Evolutionary conservation across 441 rosid genomes (phyloP).

Genomic region (Euphorbia corollata): DNA sequence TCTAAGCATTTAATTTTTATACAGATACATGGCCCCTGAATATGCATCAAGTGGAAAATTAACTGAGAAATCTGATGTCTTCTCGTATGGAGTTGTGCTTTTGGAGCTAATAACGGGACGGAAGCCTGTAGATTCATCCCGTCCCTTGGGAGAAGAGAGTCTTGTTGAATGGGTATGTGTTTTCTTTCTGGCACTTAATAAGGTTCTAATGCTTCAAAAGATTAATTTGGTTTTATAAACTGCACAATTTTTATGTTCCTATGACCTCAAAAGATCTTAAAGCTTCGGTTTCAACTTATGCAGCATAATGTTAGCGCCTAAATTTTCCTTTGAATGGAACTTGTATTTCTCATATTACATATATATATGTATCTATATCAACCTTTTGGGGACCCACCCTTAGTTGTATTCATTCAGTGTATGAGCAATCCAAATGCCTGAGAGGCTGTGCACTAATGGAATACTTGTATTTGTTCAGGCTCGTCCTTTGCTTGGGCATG

Average conservation of each 20-base stretch:
- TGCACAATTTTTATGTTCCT: not conserved
- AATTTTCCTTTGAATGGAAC: no score
- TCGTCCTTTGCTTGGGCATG: slow-evolving; percentile 70
- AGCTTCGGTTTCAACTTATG: not conserved
- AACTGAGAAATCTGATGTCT: slow-evolving; percentile 90
- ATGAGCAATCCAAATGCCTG: no score
- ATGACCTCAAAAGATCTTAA: slow-evolving; percentile 9
- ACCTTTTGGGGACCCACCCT: no score
- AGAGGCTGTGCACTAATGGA: no score
- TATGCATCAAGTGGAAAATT: slow-evolving; percentile 96
- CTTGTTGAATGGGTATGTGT: slow-evolving; percentile 88
- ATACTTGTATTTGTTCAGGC: slow-evolving; percentile 41
- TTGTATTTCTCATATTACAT: no score
- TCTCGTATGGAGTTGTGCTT: slow-evolving; percentile 86
- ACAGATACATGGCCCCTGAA: slow-evolving; percentile 96
- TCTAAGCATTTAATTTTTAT: slow-evolving; percentile 18
- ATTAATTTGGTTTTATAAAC: not conserved
- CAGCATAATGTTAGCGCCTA: no score
- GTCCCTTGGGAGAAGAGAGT: slow-evolving; percentile 84
- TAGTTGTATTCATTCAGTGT: no score
- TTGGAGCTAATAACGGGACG: slow-evolving; percentile 93
- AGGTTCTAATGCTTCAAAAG: slow-evolving; percentile 8
- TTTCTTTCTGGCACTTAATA: slow-evolving; percentile 7
- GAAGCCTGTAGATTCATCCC: slow-evolving; percentile 81
- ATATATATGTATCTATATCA: no score